phyloP scores from a whole-genome alignment of 106 monocot genomes.

The Narthecium ossifragum region DNA sequence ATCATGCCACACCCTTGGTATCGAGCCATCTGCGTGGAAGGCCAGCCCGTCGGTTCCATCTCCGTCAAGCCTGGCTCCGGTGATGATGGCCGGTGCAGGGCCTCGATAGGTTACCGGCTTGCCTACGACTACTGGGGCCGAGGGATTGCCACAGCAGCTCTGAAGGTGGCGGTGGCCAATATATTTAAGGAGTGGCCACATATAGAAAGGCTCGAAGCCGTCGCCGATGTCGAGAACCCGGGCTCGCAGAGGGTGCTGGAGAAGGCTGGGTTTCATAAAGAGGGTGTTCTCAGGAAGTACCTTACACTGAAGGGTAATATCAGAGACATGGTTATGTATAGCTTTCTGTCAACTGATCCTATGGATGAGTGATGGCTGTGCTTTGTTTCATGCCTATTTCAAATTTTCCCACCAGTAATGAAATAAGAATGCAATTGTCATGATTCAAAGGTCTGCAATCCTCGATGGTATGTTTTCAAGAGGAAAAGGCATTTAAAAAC shows the following conservation, averaged over 20 bases:
- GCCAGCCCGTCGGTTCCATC: conserved; percentile 32
- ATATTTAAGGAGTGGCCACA: conserved; percentile 16
- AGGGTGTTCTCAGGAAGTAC: conserved; percentile 25
- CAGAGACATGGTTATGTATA: conserved; percentile 23
- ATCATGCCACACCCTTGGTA: conserved; percentile 42
- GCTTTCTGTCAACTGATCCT: conserved; percentile 13
- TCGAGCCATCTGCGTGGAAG: conserved; percentile 45
- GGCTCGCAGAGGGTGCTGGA: conserved; percentile 23
- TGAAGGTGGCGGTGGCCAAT: conserved; percentile 8
- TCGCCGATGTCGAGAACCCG: conserved; percentile 18
- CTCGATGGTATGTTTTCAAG: too few species aligned
- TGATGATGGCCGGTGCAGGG: conserved; percentile 5
- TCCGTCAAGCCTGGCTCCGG: conserved; percentile 14
- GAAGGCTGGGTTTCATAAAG: conserved; percentile 32
- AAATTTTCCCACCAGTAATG: neutral
- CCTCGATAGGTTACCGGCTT: conserved; percentile 9
- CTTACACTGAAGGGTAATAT: conserved; percentile 5
- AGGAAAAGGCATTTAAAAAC: too few species aligned
- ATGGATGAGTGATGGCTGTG: neutral
- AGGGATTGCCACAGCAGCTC: conserved; percentile 23
- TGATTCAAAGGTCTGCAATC: neutral
- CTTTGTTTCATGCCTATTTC: neutral
- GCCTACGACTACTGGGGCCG: conserved; percentile 22
- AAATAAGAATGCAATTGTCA: neutral
- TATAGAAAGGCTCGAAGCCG: conserved; percentile 26